Percentiles rank a stretch among this genome's conserved stretches.
Conservation (phyloP, 306 rosid genomes). For the Trifolium repens region DNA sequence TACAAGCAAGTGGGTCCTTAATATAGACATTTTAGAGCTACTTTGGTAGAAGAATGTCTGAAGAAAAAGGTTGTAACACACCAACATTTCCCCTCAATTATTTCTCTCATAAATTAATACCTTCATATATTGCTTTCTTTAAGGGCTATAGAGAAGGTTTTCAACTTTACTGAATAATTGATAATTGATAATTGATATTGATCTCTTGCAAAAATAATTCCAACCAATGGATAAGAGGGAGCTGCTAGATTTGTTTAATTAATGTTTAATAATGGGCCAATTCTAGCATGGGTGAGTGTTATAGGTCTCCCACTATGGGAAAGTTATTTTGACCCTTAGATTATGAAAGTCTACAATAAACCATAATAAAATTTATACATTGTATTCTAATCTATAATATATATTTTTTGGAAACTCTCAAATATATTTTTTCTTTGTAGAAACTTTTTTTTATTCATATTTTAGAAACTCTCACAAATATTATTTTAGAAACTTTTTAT, state of each 20-base stretch:
- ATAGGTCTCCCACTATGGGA: no score
- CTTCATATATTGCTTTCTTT: conserved; percentile 24
- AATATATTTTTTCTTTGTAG: no score
- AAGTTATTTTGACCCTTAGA: no score
- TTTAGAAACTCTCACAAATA: no score
- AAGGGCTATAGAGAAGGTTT: conserved; percentile 28
- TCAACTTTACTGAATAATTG: conserved; percentile 39
- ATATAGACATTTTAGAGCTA: conserved; percentile 6
- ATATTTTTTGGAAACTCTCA: no score
- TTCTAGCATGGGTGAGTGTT: no score
- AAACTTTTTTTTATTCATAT: no score
- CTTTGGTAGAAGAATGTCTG: conserved; percentile 36
- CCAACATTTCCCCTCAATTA: conserved; percentile 34
- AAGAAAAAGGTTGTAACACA: conserved; percentile 9
- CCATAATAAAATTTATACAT: no score
- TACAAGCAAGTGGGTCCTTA: conserved; percentile 42
- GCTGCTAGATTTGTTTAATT: conserved; percentile 40
- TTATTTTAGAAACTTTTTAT: no score
- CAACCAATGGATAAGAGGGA: conserved; percentile 41
- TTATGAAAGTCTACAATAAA: no score
- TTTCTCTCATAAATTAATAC: conserved; percentile 29
- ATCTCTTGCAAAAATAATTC: conserved; percentile 28
- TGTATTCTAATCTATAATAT: no score
- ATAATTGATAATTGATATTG: conserved; percentile 30
- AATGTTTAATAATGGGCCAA: conserved; percentile 12